Conservation (phyloP, 1,284 basidiomycete species). For the Cutaneotrichosporon sp. region DNA sequence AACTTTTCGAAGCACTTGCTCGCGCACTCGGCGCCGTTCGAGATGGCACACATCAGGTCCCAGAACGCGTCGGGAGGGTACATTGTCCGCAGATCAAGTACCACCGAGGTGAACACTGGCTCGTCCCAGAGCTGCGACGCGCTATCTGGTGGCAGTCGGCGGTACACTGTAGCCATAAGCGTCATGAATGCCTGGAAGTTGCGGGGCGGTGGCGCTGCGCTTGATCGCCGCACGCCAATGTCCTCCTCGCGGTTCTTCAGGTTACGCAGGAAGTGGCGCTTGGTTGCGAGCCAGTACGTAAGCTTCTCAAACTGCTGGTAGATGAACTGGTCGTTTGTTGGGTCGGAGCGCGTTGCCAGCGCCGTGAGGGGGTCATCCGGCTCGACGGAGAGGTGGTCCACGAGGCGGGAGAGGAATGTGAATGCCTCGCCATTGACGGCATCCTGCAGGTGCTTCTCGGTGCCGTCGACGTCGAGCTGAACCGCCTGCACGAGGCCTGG, state of each 20-base stretch:
- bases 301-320: constrained; percentile 66
- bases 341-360: constrained; percentile 58
- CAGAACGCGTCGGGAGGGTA: constrained; percentile 73
- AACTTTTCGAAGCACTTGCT: constrained; percentile 37
- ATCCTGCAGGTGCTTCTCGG: constrained; percentile 74
- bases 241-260: constrained; percentile 90
- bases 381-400: constrained; percentile 32
- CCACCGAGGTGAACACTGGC: constrained; percentile 71
- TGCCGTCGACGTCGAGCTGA: constrained; percentile 68
- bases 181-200: constrained; percentile 77
- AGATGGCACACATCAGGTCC: constrained; percentile 80
- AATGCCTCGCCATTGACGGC: constrained; percentile 79
- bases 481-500: constrained; percentile 54
- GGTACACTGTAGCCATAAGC: constrained; percentile 75
- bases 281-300: constrained; percentile 67
- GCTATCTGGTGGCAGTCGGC: constrained; percentile 64
- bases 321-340: constrained; percentile 49
- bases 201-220: constrained; percentile 49
- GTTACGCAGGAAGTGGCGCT: constrained; percentile 79
- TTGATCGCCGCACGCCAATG: constrained; percentile 50
- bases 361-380: constrained; percentile 57
- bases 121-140: constrained; percentile 83
- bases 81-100: constrained; percentile 66
- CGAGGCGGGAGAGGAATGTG: constrained; percentile 58
- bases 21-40: constrained; percentile 75